Base-by-base conservation (phyloP, 139 green algal species). In the Marvania coccoides region DNA sequence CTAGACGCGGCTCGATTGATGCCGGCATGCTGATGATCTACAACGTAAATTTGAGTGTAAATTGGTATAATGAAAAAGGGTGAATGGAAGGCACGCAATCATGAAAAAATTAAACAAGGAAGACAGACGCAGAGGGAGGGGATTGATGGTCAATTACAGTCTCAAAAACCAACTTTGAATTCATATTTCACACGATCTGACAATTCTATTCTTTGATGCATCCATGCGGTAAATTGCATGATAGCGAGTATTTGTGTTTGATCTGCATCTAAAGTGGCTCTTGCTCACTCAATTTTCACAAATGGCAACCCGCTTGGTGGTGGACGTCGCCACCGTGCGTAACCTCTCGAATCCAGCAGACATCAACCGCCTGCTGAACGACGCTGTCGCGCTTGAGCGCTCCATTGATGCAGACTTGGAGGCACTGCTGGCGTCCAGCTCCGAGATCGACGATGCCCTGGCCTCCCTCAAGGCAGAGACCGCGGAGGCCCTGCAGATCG, bases 371-470 rank as follows among this genome's bases (percentile, higher is more conserved):
- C 63, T 93, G 7, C 58, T 94, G 30, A 80, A 95, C 33, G 91
- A 97, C 13, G 87, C 79, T 0, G 47, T 88, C 0, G 80, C 87
- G 9, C 77, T 70, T 23, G 92, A 98, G 65, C 58, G 90, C 0
- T 55, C 72, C 4, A 85, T 98, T 12, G 92, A 98, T 12, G 54
- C 47, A 8, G 88, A 95, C 45, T 73, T 96, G 19, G 83, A 90
- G 47, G 19, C 62, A 24, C 69, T 89, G 46, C 46, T 89, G 54
- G 9, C 28, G 3, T 81, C 74, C 31, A 75, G 83, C 1, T 64
- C 19, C 1, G 69, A 86, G 4, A 40, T 93, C 42, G 82, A 94
- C 58, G 24, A 67, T 5, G 62, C 47, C 24, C 71, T 95, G n/a
- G 42, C 88, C 15, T 24, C 71, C 6, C 68, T 92, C 8, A 79